These are phyloP conservation scores for Hyaloperonospora brassicae DNA, from an alignment of 352 stramenopile genomes.

Conservation along the genomic window DNA sequence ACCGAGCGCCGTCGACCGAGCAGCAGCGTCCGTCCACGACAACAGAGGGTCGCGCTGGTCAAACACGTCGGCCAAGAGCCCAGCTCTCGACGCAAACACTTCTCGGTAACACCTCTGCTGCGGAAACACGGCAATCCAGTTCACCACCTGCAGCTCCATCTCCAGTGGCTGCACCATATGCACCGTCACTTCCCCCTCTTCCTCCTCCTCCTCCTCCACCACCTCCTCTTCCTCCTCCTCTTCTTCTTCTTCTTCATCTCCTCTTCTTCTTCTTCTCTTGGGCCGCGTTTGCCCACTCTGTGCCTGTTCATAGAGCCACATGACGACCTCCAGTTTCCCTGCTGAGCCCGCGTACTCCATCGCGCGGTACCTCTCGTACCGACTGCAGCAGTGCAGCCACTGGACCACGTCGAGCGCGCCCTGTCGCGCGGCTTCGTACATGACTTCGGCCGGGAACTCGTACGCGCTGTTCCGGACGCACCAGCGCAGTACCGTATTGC, in stretches of 20 bases:
- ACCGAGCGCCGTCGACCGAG: constrained; percentile 9
- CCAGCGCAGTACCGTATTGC: constrained; percentile 20
- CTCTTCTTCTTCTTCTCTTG: constrained; percentile 5
- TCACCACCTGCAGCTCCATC: constrained; percentile 23
- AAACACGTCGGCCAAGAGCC: constrained; percentile 23
- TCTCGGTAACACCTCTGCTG: constrained; percentile 24
- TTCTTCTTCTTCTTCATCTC: background rate
- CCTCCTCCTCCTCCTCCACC: background rate
- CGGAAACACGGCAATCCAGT: constrained; percentile 32
- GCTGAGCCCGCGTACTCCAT: constrained; percentile 36
- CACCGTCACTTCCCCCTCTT: constrained; percentile 9
- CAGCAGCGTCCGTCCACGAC: constrained; percentile 14
- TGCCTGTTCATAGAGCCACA: constrained; percentile 24
- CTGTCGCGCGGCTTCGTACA: constrained; percentile 34
- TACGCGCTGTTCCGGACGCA: constrained; percentile 27
- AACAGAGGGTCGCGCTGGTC: constrained; percentile 30
- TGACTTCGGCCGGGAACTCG: constrained; percentile 28
- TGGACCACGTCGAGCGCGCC: constrained; percentile 29
- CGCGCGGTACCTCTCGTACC: constrained; percentile 29
- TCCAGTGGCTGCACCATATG: constrained; percentile 29
- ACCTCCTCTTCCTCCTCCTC: background rate
- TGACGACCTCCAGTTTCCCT: constrained; percentile 28
- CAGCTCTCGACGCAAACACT: constrained; percentile 25
- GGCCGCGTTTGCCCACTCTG: too few relatives aligned
- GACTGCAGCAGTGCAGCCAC: constrained; percentile 33